Base-by-base conservation (phyloP, 495 filamentous ascomycete species). In the Mycothermus thermophilus region DNA sequence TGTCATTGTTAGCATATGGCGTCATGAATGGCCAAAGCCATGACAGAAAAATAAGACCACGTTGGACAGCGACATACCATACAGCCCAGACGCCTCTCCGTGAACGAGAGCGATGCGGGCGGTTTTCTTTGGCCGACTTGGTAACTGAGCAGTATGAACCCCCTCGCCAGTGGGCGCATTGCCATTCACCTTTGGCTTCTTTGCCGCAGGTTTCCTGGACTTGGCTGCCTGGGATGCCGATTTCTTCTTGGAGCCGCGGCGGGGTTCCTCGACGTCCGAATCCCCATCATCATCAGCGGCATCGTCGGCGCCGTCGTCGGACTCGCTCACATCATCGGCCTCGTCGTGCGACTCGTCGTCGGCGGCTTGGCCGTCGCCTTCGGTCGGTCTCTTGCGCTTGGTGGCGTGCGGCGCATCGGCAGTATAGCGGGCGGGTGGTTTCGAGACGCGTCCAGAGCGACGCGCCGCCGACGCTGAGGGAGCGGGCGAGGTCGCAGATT, bases 361-460 rank as follows among this genome's bases (percentile, higher is more conserved):
- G 5, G 47, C 60, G 15, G 65, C 59, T 14, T 61, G 64, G 26
- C 61, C 60, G 25, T 64, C 63, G 41, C 52, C 36, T 3, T 68
- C 66, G 22, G 60, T 59, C 19, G 55, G 66, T 41, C 71, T 66
- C 56, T 75, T 75, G 45, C 71, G 59, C 54, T 75, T 75, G 16
- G 58, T 47, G 28, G 59, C 50, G 41, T 46, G 26, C 38, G 50
- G 52, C 45, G 48, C 56, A 47, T 69, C 58, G 21, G 67, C 62
- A 27, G 59, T 67, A 58, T 76, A 83, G 27, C 75, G 68, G 46
- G 75, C 69, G 32, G 83, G 83, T 41, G 71, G 75, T 44, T 77
- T 82, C 42, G 75, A 72, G 59, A 77, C 74, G 60, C 86, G 81
- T 62, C 80, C 80, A 30, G 85, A 93, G 49, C 81, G 81, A 54